Base-by-base conservation (phyloP, 2,329 filamentous ascomycete species). In the Colletotrichum simmondsii region DNA sequence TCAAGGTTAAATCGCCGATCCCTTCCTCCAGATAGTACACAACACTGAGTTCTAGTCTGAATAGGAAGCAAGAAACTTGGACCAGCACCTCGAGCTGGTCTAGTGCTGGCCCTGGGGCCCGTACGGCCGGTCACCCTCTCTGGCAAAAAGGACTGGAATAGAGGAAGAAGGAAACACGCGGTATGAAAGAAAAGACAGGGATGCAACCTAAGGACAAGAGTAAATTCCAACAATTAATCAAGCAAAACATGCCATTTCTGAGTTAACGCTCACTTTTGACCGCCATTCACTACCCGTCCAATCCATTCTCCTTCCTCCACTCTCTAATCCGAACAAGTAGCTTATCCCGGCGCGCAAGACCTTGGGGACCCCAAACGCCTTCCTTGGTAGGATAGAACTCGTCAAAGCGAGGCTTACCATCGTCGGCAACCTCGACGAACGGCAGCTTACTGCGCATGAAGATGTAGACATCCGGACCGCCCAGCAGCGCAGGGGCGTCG, bases 401-500 rank as follows among this genome's bases (percentile, higher is more conserved):
- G 26, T 84, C 78, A 68, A 82, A 84, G 60, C 82, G 79, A 26
- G 81, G 80, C 74, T 81, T 82, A 11, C 76, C 81, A 58, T 82
- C 79, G 57, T 82, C 79, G 3, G 74, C 74, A 65, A 87, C 72
- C 37, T 77, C 68, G 65, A 87, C 71, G 77, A 85, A 87, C 14
- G 76, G 74, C 71, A 78, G 74, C 68, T 83, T 85, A 68, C 80
- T 83, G 42, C 78, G 76, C 22, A 80, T 82, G 72, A 78, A 88
- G 63, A 87, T 85, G 77, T 88, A 85, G 24, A 84, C 80, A 75
- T 87, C 84, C 1, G 85, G 85, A n/a, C 80, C 78, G 8, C 85
- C 75, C 65, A 80, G 76, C 73, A 79, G 78, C 7, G 81, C 78
- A 16, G 76, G 75, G 11, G 60, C n/a, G 76, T 86, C 86, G 60